Evolutionary conservation across 805 yeast genomes (phyloP), one percentile per base, ranked within the genome.

Genomic region (Candida vaughaniae): DNA sequence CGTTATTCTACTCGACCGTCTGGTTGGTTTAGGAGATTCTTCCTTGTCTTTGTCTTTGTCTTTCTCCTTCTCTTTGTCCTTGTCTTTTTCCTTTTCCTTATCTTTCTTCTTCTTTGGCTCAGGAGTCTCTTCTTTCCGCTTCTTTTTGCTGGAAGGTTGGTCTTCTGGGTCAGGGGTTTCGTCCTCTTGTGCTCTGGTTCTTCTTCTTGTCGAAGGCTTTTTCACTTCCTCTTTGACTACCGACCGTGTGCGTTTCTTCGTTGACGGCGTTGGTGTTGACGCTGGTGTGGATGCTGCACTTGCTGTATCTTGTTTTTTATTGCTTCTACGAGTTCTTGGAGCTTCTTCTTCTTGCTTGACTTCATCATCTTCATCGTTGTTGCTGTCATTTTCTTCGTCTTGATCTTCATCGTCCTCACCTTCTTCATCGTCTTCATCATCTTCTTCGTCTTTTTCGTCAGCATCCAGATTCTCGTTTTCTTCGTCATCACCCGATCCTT

Each of bases 41-140:
- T 36, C 37, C 14, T 29, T 29, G 10, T 9, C 15, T 22, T 25
- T 39, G 22, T 35, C 33, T 26, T 38, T 32, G n/a, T 22, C 34
- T 32, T 34, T 31, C 26, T 35, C 34, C 34, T 29, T 39, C 29
- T 35, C 45, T 20, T 29, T 33, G 17, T 60, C 65, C 46, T 56
- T 45, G 33, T 51, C 26, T 15, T 49, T 52, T 22, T 58, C 64
- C 45, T 57, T 46, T 33, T 53, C 48, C 20, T 50, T 52, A 6
- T 52, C 53, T 14, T 49, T 53, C 25, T 56, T 64, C 45, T 58
- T 46, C 10, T 20, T 20, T 10, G 23, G 23, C 10, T 20, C 23
- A 7, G 23, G 9, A 7, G 23, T 7, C 10, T 36, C 54, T 45
- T 17, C 50, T 52, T 12, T 52, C 52, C 16, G 54, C 46, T 38